These are phyloP conservation scores for Hygrophoropsis aurantiaca DNA, from an alignment of 768 basidiomycete genomes.

Conservation along the genomic window DNA sequence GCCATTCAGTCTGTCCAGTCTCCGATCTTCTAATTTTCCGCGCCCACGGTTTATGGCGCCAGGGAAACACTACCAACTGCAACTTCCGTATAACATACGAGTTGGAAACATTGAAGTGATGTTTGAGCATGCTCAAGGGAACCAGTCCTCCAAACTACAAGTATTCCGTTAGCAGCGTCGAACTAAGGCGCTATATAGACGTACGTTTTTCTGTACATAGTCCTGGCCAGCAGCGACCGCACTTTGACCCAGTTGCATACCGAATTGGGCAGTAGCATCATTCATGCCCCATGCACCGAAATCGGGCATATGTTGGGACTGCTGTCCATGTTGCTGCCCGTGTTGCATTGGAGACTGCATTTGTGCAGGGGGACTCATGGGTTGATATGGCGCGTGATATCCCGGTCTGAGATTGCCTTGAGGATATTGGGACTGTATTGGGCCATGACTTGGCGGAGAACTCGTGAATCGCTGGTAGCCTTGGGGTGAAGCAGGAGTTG, in stretches of 20 bases:
- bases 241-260: conserved; percentile 91
- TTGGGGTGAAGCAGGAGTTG: conserved; percentile 68
- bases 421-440: conserved; percentile 27
- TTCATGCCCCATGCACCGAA: conserved; percentile 85
- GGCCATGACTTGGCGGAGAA: conserved; percentile 42
- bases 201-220: conserved; percentile 91
- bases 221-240: conserved; percentile 94
- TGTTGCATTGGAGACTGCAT: conserved; percentile 53
- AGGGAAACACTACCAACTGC: conserved; percentile 88
- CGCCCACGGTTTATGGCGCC: conserved; percentile 88
- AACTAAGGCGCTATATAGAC: conserved; percentile 25
- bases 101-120: conserved; percentile 95
- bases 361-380: conserved; percentile 21
- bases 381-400: conserved; percentile 34
- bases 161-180: conserved; percentile 5
- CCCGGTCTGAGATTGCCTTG: conserved; percentile 17
- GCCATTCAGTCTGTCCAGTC: conserved; percentile 69
- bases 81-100: conserved; percentile 92
- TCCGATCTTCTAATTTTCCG: conserved; percentile 67
- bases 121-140: conserved; percentile 75
- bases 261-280: conserved; percentile 91
- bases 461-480: conserved; percentile 74
- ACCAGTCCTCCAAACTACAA: conserved; percentile 76
- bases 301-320: conserved; percentile 35
- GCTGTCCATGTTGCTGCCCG: conserved; percentile 36